Evolutionary conservation across 148 eudicot genomes (phyloP).

Genomic region (Pharnaceum exiguum): DNA sequence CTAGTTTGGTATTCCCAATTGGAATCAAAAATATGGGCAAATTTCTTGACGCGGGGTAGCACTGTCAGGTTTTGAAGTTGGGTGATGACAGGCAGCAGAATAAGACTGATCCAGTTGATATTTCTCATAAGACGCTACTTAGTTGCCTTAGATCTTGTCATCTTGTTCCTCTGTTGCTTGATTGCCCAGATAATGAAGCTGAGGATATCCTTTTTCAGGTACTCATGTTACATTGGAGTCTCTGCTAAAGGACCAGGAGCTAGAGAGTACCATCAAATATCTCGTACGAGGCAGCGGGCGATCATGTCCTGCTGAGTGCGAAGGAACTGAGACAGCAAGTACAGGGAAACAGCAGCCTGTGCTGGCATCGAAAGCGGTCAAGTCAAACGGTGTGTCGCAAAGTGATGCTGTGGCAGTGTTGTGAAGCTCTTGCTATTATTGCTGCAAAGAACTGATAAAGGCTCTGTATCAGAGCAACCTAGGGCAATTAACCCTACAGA

Average conservation of each 20-base stretch:
- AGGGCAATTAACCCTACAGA: too few species aligned
- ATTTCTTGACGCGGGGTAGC: too few species aligned
- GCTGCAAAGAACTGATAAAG: too few species aligned
- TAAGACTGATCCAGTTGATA: too few species aligned
- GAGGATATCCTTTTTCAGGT: conserved; percentile 32
- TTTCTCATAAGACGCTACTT: too few species aligned
- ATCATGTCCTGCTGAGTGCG: conserved; percentile 43
- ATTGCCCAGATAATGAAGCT: background rate
- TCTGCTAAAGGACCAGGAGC: conserved; percentile 62
- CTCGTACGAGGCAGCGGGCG: conserved; percentile 73
- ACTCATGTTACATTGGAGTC: conserved; percentile 76
- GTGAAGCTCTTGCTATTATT: background rate
- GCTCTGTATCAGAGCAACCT: too few species aligned
- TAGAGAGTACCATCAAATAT: conserved; percentile 57
- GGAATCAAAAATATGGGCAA: too few species aligned
- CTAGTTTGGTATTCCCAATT: too few species aligned
- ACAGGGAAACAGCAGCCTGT: conserved; percentile 16
- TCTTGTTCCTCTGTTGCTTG: background rate
- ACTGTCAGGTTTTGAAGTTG: too few species aligned
- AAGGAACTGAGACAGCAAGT: background rate
- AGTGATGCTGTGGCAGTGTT: conserved; percentile 9
- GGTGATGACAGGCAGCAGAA: too few species aligned
- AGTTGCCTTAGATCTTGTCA: too few species aligned
- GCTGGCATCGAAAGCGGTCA: background rate
- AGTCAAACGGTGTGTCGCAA: conserved; percentile 14